Conservation (phyloP, 108 stramenopile species). For the Nitzschia sp. region DNA sequence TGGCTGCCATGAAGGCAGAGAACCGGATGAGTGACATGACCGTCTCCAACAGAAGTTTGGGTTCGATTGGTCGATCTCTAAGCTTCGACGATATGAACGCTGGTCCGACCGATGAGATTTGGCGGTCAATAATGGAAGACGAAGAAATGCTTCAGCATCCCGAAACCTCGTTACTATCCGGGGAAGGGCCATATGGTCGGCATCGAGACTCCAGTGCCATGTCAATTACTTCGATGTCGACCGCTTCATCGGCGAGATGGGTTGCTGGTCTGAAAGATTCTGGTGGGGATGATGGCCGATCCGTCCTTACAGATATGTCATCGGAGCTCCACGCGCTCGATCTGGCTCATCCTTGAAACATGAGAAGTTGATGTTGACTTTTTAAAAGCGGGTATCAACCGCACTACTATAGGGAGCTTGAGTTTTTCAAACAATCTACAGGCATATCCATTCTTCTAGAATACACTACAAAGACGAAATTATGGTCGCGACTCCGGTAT, state of each 20-base stretch:
- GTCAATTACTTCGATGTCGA: constrained; percentile 24
- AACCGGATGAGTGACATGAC: constrained; percentile 6
- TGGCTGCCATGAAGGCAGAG: constrained; percentile 13
- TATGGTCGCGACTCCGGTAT: too few species aligned
- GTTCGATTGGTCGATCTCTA: constrained; percentile 23
- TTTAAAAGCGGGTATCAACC: too few species aligned
- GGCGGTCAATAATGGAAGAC: constrained; percentile 26
- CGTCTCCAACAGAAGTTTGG: not conserved
- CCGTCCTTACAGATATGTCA: constrained; percentile 31
- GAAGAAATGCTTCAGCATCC: constrained; percentile 9
- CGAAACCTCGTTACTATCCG: constrained; percentile 1
- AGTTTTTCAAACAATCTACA: too few species aligned
- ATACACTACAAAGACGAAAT: too few species aligned
- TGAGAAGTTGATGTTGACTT: too few species aligned
- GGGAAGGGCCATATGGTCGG: not conserved
- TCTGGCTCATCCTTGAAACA: constrained; percentile 16
- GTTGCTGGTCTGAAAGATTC: constrained; percentile 14
- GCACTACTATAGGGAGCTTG: too few species aligned
- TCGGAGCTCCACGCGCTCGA: constrained; percentile 38
- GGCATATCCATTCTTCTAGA: too few species aligned
- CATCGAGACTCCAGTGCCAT: constrained; percentile 18
- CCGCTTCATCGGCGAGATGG: constrained; percentile 24
- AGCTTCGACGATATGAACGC: constrained; percentile 28
- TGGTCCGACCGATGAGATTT: constrained; percentile 12
- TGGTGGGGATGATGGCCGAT: constrained; percentile 20